A percentile compares a stretch with the other conserved stretches of the same genome.
phyloP scores from a whole-genome alignment of 441 rosid species.

The Omphalea diandra region DNA sequence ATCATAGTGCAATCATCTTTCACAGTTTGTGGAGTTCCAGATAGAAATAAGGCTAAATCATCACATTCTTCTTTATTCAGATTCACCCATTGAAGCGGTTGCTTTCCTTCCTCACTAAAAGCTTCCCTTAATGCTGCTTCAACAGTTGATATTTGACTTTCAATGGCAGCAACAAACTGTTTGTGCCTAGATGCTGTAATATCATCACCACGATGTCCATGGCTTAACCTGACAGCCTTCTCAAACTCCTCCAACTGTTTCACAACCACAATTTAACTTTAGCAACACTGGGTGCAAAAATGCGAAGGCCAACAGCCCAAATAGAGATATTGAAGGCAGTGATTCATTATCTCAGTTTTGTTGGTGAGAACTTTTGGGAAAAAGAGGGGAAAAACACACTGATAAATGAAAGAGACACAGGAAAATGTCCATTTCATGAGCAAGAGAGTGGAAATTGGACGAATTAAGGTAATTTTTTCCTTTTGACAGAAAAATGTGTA shows the following conservation, averaged over 20 bases:
- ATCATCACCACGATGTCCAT: constrained; percentile 48
- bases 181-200: constrained; percentile 56
- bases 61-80: constrained; percentile 75
- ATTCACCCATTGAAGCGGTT: constrained; percentile 67
- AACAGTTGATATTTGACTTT: constrained; percentile 58
- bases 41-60: constrained; percentile 78
- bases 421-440: background rate
- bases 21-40: constrained; percentile 45
- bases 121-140: constrained; percentile 57
- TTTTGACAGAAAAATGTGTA: background rate
- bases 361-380: background rate
- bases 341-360: background rate
- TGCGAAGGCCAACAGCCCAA: background rate
- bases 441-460: background rate
- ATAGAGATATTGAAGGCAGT: constrained; percentile 7
- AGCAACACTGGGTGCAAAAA: background rate
- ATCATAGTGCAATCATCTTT: constrained; percentile 33
- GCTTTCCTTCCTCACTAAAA: constrained; percentile 54
- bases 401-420: too few relatives aligned
- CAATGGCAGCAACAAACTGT: constrained; percentile 69
- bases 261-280: constrained; percentile 13
- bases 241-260: constrained; percentile 87
- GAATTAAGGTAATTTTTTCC: background rate
- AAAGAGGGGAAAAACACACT: background rate
- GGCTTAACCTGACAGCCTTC: constrained; percentile 64